These are phyloP conservation scores for Tremella yokohamensis DNA, from an alignment of 768 basidiomycete genomes.

Conservation along the genomic window DNA sequence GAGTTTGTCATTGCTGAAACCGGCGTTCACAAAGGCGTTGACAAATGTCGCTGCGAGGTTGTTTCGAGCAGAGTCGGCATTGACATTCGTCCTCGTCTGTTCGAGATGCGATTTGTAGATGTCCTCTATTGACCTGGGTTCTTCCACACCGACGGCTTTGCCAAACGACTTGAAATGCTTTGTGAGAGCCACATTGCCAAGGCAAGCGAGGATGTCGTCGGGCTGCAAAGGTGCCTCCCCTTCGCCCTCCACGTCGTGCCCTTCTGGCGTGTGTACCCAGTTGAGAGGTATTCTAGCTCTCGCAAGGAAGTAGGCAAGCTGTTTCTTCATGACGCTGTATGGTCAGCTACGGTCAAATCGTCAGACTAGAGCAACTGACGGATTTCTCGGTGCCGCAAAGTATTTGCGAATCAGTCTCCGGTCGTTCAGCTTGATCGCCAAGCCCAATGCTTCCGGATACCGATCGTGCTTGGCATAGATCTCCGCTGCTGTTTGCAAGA, in stretches of 20 bases:
- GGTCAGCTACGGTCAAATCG: constrained; percentile 11
- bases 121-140: constrained; percentile 89
- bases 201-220: constrained; percentile 76
- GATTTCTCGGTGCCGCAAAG: constrained; percentile 84
- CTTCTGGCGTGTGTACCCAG: constrained; percentile 68
- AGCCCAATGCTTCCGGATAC: constrained; percentile 83
- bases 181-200: constrained; percentile 81
- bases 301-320: constrained; percentile 88
- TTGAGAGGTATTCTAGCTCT: constrained; percentile 85
- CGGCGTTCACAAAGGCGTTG: constrained; percentile 97
- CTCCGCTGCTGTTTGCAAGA: constrained; percentile 79
- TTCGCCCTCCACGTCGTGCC: constrained; percentile 57
- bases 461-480: constrained; percentile 83
- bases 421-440: constrained; percentile 81
- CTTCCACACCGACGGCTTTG: constrained; percentile 83
- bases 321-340: constrained; percentile 78
- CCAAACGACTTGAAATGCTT: constrained; percentile 83
- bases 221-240: constrained; percentile 65
- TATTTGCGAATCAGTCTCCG: constrained; percentile 75
- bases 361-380: constrained; percentile 55
- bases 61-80: constrained; percentile 86
- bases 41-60: constrained; percentile 97
- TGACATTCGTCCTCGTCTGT: constrained; percentile 72
- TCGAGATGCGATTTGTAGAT: constrained; percentile 97
- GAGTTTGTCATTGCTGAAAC: constrained; percentile 96